A percentile compares a stretch with the other conserved stretches of the same genome.
Conservation (phyloP, 2,329 filamentous ascomycete genomes). For the Phialophora verrucosa region DNA sequence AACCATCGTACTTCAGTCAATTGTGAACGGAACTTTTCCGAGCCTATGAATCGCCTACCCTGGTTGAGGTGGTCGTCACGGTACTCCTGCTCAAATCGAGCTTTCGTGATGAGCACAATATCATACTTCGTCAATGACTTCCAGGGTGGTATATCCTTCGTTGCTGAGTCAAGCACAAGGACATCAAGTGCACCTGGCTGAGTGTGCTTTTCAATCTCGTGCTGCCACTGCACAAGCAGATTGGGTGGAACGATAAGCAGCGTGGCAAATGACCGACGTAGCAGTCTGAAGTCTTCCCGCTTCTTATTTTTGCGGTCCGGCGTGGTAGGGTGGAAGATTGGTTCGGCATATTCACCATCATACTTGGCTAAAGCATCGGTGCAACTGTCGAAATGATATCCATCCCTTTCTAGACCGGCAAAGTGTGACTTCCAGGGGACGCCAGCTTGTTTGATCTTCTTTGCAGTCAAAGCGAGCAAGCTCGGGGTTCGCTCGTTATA, state of each 20-base stretch:
- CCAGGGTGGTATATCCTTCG: constrained; percentile 61
- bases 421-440: constrained; percentile 74
- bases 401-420: constrained; percentile 55
- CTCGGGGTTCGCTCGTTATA: constrained; percentile 61
- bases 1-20: constrained; percentile 80
- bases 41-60: constrained; percentile 52
- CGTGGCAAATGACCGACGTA: constrained; percentile 72
- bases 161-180: constrained; percentile 63
- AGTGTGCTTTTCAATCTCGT: constrained; percentile 81
- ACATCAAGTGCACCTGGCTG: constrained; percentile 63
- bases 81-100: constrained; percentile 72
- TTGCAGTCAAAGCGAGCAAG: constrained; percentile 76
- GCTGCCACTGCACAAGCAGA: constrained; percentile 80
- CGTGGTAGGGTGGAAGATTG: constrained; percentile 49
- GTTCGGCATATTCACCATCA: constrained; percentile 64
- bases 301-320: constrained; percentile 45
- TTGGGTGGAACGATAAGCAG: constrained; percentile 84
- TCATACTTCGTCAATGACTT: constrained; percentile 70
- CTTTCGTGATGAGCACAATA: constrained; percentile 76
- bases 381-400: constrained; percentile 61
- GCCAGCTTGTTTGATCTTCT: constrained; percentile 68
- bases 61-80: constrained; percentile 58
- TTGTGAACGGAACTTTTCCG: constrained; percentile 61
- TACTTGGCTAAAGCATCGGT: constrained; percentile 63
- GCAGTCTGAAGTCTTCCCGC: constrained; percentile 40